Evolutionary conservation across 495 filamentous ascomycete genomes (phyloP).

Genomic region (Xylaria nigripes): DNA sequence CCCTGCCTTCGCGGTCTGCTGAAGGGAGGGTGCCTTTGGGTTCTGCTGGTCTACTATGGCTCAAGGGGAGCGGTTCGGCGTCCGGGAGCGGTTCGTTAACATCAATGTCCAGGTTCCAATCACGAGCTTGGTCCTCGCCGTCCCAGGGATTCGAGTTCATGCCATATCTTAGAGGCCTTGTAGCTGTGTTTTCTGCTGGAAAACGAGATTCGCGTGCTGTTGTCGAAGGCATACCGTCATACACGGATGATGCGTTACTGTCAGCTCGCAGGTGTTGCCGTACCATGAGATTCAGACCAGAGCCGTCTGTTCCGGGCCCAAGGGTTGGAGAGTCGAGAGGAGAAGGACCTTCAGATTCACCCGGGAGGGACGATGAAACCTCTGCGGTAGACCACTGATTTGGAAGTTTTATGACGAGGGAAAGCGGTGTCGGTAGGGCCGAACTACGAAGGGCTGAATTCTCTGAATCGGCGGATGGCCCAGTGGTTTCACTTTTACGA

Average conservation of each 20-base stretch:
- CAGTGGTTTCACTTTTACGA: conserved; percentile 25
- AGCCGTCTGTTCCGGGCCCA: conserved; percentile 43
- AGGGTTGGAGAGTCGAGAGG: conserved; percentile 72
- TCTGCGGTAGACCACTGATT: conserved; percentile 22
- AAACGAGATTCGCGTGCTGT: conserved; percentile 34
- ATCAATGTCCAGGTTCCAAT: conserved; percentile 23
- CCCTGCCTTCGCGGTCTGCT: conserved; percentile 57
- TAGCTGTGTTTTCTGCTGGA: conserved; percentile 20
- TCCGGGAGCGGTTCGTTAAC: conserved; percentile 23
- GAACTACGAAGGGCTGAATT: conserved; percentile 40
- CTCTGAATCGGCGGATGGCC: conserved; percentile 37
- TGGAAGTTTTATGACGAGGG: conserved; percentile 17
- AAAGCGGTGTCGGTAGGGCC: conserved; percentile 29
- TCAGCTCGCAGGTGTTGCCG: conserved; percentile 76
- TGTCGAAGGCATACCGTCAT: conserved; percentile 32
- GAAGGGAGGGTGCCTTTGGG: conserved; percentile 43
- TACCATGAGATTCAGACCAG: conserved; percentile 73
- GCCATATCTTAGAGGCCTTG: conserved; percentile 18
- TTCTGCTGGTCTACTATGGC: conserved; percentile 46
- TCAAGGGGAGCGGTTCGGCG: conserved; percentile 11
- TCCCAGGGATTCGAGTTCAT: conserved; percentile 47
- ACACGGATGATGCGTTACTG: conserved; percentile 75
- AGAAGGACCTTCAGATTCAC: conserved; percentile 23
- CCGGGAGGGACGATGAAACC: conserved; percentile 12
- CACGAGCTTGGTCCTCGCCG: conserved; percentile 17